Conservation (phyloP, 352 stramenopile genomes). For the Phytophthora podocarpi region DNA sequence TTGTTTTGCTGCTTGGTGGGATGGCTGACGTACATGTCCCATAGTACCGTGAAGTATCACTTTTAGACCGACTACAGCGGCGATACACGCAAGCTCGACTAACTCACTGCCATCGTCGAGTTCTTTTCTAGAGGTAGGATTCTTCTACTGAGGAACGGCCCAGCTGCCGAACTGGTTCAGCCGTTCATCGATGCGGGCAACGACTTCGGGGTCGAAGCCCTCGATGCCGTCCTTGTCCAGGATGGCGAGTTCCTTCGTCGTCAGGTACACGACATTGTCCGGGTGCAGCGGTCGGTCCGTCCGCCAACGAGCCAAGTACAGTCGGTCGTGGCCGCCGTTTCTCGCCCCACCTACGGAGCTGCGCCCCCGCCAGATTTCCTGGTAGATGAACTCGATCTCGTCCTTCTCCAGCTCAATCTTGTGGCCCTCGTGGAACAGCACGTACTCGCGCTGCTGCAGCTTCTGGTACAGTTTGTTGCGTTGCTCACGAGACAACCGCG, state of each 20-base stretch:
- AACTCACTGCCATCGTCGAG: background rate
- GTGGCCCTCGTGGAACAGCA: conserved; percentile 56
- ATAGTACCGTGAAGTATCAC: conserved; percentile 16
- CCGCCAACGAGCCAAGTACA: conserved; percentile 89
- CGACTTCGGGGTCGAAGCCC: conserved; percentile 69
- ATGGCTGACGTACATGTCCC: conserved; percentile 24
- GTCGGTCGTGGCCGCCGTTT: conserved; percentile 75
- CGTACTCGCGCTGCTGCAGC: conserved; percentile 76
- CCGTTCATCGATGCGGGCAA: conserved; percentile 70
- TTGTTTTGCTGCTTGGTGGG: background rate
- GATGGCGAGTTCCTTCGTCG: conserved; percentile 70
- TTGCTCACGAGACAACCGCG: conserved; percentile 78
- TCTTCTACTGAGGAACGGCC: conserved; percentile 35
- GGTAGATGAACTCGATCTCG: conserved; percentile 89
- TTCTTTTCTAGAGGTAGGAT: conserved; percentile 9
- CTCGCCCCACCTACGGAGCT: conserved; percentile 72
- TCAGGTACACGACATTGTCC: conserved; percentile 90
- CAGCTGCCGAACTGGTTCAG: conserved; percentile 69
- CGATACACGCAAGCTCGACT: conserved; percentile 14
- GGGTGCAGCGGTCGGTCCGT: conserved; percentile 63
- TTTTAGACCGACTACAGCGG: conserved; percentile 15
- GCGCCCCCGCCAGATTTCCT: conserved; percentile 83
- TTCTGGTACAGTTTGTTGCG: conserved; percentile 89
- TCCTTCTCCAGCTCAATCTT: conserved; percentile 83
- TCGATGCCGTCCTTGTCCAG: conserved; percentile 68